These are phyloP conservation scores for Sanghuangporus baumii DNA, from an alignment of 1,284 basidiomycete species.

Conservation along the genomic window DNA sequence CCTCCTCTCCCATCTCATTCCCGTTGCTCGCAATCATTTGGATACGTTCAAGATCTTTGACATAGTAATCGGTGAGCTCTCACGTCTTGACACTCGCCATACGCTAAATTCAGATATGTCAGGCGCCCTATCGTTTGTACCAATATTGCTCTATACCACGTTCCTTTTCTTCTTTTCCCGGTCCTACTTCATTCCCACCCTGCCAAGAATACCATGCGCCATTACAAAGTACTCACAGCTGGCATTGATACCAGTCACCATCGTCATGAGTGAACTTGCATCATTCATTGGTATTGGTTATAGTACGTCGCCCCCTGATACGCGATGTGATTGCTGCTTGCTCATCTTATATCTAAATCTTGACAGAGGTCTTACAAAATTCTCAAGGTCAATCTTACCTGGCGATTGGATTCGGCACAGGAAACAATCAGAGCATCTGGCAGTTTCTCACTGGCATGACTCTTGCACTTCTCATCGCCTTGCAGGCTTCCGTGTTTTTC, in stretches of 20 bases:
- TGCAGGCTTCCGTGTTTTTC: constrained; percentile 52
- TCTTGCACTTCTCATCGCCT: constrained; percentile 50
- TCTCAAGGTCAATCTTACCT: constrained; percentile 22
- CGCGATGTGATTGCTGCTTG: background rate
- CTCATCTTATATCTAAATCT: background rate
- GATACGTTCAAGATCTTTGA: constrained; percentile 36
- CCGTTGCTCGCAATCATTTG: constrained; percentile 39
- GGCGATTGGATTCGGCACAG: constrained; percentile 38
- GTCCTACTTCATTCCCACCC: constrained; percentile 40
- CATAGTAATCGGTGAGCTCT: constrained; percentile 39
- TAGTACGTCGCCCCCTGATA: constrained; percentile 33
- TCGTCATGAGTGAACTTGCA: constrained; percentile 51
- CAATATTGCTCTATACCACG: constrained; percentile 49
- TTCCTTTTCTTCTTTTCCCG: constrained; percentile 50
- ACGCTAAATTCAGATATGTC: constrained; percentile 17
- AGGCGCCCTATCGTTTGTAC: constrained; percentile 53
- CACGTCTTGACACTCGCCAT: background rate
- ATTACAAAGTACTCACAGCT: constrained; percentile 42
- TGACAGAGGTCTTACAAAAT: constrained; percentile 6
- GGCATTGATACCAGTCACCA: constrained; percentile 48
- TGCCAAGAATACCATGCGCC: constrained; percentile 45
- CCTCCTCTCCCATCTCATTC: constrained; percentile 49
- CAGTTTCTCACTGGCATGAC: constrained; percentile 53
- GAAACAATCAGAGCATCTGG: constrained; percentile 38
- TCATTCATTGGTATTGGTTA: constrained; percentile 59